phyloP scores from a whole-genome alignment of 495 filamentous ascomycete genomes.

The Penicillium odoratum region DNA sequence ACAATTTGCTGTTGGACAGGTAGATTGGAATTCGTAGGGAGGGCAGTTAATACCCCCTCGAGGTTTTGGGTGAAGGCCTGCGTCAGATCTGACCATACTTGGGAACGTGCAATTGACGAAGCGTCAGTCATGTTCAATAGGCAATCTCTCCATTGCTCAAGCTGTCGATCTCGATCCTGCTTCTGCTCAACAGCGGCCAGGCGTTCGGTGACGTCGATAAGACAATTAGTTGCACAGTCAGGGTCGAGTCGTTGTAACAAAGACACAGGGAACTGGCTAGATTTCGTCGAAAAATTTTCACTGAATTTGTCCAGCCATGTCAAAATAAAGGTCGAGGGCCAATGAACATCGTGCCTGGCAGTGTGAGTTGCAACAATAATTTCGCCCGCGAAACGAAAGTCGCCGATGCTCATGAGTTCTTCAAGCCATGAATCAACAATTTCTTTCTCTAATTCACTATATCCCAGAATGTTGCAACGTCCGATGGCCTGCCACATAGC shows the following conservation, averaged over 20 bases:
- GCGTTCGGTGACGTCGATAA: conserved; percentile 38
- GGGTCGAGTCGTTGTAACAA: conserved; percentile 27
- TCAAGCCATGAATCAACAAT: conserved; percentile 36
- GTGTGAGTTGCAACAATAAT: conserved; percentile 33
- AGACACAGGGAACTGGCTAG: conserved; percentile 11
- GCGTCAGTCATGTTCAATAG: conserved; percentile 24
- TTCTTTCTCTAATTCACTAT: conserved; percentile 31
- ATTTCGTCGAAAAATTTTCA: conserved; percentile 1
- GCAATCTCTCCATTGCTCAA: conserved; percentile 37
- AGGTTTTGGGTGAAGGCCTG: conserved; percentile 1
- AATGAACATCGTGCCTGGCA: conserved; percentile 15
- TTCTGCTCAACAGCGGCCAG: conserved; percentile 22
- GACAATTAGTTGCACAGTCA: conserved; percentile 25
- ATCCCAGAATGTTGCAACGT: conserved; percentile 36
- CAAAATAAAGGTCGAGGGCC: conserved; percentile 32
- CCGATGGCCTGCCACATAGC: conserved; percentile 45
- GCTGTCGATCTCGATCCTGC: conserved; percentile 13
- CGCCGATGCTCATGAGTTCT: conserved; percentile 20
- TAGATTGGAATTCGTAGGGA: neutral
- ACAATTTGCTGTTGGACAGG: conserved; percentile 30
- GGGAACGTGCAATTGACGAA: conserved; percentile 24
- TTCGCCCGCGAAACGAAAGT: conserved; percentile 32
- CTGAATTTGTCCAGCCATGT: conserved; percentile 24
- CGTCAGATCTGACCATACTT: conserved; percentile 29
- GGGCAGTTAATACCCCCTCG: neutral